phyloP scores from a whole-genome alignment of 352 stramenopile genomes.

The Globisporangium megalacanthum region DNA sequence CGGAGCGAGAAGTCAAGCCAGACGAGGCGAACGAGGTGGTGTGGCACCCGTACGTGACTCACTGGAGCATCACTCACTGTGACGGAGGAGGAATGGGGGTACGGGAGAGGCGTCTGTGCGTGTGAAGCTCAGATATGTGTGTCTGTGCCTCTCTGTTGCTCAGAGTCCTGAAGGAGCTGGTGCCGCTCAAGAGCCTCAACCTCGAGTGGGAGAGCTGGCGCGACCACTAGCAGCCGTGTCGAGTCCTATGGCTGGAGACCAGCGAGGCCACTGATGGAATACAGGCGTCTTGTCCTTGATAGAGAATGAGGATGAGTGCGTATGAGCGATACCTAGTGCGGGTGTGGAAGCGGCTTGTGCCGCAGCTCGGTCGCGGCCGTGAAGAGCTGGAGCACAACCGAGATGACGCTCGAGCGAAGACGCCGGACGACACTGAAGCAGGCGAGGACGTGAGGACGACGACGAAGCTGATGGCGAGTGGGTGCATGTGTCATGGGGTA shows the following conservation, averaged over 20 bases:
- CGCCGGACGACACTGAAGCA: too few species aligned
- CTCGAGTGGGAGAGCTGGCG: constrained; percentile 80
- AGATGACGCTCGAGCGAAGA: constrained; percentile 34
- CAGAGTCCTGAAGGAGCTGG: constrained; percentile 70
- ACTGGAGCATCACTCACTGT: too few species aligned
- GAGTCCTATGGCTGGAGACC: too few species aligned
- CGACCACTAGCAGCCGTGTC: constrained; percentile 37
- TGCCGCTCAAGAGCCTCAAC: constrained; percentile 74
- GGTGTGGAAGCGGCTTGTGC: constrained; percentile 6
- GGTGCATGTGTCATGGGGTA: too few species aligned
- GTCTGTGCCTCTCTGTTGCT: not conserved
- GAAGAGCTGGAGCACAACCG: constrained; percentile 36
- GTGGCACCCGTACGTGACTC: constrained; percentile 69
- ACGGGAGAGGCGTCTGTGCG: too few species aligned
- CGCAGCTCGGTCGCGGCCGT: constrained; percentile 12
- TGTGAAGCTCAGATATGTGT: not conserved
- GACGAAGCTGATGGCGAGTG: too few species aligned
- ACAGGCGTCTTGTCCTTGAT: too few species aligned
- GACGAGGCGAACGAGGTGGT: constrained; percentile 73
- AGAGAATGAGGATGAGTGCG: too few species aligned
- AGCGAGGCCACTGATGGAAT: too few species aligned
- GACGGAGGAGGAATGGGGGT: too few species aligned
- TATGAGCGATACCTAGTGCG: too few species aligned
- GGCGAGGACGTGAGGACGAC: too few species aligned
- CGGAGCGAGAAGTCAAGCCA: constrained; percentile 51